These are phyloP conservation scores for Magnolia kwangsiensis DNA, from an alignment of 164 flowering plant genomes.

Conservation along the genomic window DNA sequence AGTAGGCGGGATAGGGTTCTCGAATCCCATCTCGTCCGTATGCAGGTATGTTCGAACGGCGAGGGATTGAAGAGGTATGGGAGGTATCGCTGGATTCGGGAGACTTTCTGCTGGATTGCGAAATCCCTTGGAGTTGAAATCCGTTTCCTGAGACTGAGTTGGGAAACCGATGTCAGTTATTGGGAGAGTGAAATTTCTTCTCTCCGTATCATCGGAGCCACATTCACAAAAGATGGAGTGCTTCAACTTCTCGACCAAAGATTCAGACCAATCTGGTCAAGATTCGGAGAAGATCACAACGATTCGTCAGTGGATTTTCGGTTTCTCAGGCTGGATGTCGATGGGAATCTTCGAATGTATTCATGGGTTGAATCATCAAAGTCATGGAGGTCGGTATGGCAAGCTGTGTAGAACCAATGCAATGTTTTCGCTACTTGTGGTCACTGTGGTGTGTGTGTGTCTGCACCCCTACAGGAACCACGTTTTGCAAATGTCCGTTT, in stretches of 20 bases:
- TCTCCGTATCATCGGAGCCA: conserved; percentile 20
- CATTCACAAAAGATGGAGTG: conserved; percentile 41
- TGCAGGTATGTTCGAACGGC: too few relatives aligned
- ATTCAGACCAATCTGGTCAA: conserved; percentile 50
- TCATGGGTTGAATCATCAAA: conserved; percentile 51
- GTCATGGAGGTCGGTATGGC: conserved; percentile 70
- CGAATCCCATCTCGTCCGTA: too few relatives aligned
- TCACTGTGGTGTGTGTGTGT: conserved; percentile 43
- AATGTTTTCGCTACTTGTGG: conserved; percentile 70
- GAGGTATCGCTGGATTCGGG: too few relatives aligned
- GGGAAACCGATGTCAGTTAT: conserved; percentile 53
- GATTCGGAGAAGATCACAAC: conserved; percentile 52
- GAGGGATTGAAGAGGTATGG: too few relatives aligned
- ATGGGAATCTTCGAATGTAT: conserved; percentile 70
- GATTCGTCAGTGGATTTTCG: conserved; percentile 41
- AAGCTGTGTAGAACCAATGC: conserved; percentile 70
- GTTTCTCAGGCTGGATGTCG: conserved; percentile 63
- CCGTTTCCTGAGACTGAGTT: conserved; percentile 33
- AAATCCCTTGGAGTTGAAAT: too few relatives aligned
- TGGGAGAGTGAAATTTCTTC: conserved; percentile 43
- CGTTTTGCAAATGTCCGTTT: conserved; percentile 53
- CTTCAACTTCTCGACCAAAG: conserved; percentile 44
- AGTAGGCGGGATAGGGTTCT: too few relatives aligned
- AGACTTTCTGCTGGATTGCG: too few relatives aligned
- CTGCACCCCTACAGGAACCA: conserved; percentile 28